Percentiles rank a stretch among this genome's conserved stretches.
These are phyloP conservation scores for Hypoxylon sp. DNA, from an alignment of 2,329 filamentous ascomycete species.

Conservation along the genomic window DNA sequence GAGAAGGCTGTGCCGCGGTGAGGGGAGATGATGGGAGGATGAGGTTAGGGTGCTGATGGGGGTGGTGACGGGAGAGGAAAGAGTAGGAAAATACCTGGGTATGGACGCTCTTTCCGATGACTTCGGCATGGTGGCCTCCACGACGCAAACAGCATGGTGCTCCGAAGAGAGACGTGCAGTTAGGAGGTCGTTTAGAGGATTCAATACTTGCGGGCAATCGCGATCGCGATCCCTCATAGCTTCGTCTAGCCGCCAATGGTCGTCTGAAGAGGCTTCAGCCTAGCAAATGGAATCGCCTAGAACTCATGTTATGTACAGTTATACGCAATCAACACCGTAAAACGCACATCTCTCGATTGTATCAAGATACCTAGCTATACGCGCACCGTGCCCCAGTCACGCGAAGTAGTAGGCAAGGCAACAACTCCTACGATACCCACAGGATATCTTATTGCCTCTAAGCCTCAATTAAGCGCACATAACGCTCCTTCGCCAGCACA, in stretches of 20 bases:
- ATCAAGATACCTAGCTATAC: not conserved
- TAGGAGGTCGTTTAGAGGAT: not conserved
- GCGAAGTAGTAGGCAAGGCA: not conserved
- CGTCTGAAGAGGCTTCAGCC: not conserved
- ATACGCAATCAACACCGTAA: slow-evolving; percentile 32
- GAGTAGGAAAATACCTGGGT: not conserved
- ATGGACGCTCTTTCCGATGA: not conserved
- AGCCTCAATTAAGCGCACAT: not conserved
- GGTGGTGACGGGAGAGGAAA: not conserved
- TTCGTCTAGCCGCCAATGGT: not conserved
- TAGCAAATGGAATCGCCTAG: not conserved
- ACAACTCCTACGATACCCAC: not conserved
- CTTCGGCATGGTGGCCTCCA: not conserved
- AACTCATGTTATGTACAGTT: slow-evolving; percentile 12
- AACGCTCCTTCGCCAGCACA: not conserved
- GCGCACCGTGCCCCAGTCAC: no score
- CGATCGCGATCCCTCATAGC: not conserved
- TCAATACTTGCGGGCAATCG: not conserved
- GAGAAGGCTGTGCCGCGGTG: slow-evolving; percentile 68
- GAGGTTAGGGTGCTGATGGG: not conserved
- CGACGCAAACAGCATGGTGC: not conserved
- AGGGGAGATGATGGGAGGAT: slow-evolving; percentile 29
- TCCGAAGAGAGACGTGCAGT: not conserved
- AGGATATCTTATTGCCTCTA: not conserved
- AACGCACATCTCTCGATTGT: slow-evolving; percentile 7